A percentile compares a stretch with the other conserved stretches of the same genome.
Evolutionary conservation across 2,329 filamentous ascomycete species (phyloP).

Genomic region (Colletotrichum liaoningense): DNA sequence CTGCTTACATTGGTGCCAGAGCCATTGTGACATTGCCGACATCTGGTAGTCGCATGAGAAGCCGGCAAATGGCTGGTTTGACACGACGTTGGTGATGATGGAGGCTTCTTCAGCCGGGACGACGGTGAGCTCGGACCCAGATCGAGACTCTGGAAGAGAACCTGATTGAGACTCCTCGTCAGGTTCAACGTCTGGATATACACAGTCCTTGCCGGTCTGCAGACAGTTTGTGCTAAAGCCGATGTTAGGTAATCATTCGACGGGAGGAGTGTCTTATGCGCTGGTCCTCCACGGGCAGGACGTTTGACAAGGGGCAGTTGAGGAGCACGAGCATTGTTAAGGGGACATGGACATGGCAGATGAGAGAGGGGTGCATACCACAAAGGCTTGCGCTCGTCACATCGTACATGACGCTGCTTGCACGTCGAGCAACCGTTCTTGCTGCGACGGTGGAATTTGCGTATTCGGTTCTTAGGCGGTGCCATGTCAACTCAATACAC

Average conservation of each 20-base stretch:
- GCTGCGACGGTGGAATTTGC: slow-evolving; percentile 51
- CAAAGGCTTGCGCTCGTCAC: slow-evolving; percentile 57
- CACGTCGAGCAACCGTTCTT: slow-evolving; percentile 50
- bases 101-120: slow-evolving; percentile 1
- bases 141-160: slow-evolving; percentile 18
- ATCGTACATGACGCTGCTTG: slow-evolving; percentile 57
- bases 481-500: slow-evolving; percentile 41
- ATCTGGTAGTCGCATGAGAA: slow-evolving; percentile 40
- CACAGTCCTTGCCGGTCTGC: slow-evolving; percentile 56
- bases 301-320: neutral
- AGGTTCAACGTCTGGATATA: slow-evolving; percentile 43
- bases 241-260: slow-evolving; percentile 6
- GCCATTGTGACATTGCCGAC: slow-evolving; percentile 47
- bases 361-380: slow-evolving; percentile 48
- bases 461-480: slow-evolving; percentile 49
- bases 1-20: slow-evolving; percentile 50
- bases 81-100: slow-evolving; percentile 24
- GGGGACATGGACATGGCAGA: neutral
- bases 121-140: slow-evolving; percentile 36
- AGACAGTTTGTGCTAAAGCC: slow-evolving; percentile 56
- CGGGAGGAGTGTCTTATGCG: neutral
- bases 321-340: neutral
- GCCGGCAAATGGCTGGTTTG: slow-evolving; percentile 33
- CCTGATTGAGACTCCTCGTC: neutral
- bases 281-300: neutral